A percentile compares a stretch with the other conserved stretches of the same genome.
phyloP scores from a whole-genome alignment of 177 flowering plant genomes.

The Vitis hybrid region DNA sequence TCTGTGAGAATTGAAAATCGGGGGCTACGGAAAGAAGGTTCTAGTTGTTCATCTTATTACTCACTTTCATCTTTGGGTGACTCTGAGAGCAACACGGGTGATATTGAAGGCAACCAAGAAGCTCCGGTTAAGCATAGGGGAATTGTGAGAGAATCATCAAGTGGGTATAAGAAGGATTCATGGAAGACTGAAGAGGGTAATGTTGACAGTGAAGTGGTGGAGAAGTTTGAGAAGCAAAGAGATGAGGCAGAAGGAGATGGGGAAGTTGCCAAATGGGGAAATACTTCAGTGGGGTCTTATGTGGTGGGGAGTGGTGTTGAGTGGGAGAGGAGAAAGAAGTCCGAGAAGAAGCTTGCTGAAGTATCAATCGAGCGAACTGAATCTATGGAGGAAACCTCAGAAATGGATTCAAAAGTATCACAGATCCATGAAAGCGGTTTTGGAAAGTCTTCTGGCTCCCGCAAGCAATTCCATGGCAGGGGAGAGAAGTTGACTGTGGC shows the following conservation, averaged over 20 bases:
- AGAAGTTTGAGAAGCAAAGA: slow-evolving; percentile 23
- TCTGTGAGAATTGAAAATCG: slow-evolving; percentile 26
- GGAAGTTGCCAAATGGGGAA: slow-evolving; percentile 15
- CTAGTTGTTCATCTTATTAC: slow-evolving; percentile 67
- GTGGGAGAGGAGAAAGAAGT: slow-evolving; percentile 44
- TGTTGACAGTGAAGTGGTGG: slow-evolving; percentile 16
- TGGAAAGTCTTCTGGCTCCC: slow-evolving; percentile 28
- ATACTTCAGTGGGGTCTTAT: background rate
- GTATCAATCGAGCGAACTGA: slow-evolving; percentile 25
- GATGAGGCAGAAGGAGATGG: slow-evolving; percentile 14
- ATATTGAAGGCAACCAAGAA: slow-evolving; percentile 44
- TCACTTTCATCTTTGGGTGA: slow-evolving; percentile 49
- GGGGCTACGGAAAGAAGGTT: slow-evolving; percentile 41
- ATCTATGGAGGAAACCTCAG: slow-evolving; percentile 23
- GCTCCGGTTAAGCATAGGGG: slow-evolving; percentile 22
- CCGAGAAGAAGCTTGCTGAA: slow-evolving; percentile 49
- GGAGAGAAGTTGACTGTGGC: slow-evolving; percentile 21
- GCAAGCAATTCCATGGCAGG: slow-evolving; percentile 17
- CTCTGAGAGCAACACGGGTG: slow-evolving; percentile 41
- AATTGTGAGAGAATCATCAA: slow-evolving; percentile 31
- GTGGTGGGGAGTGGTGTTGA: slow-evolving; percentile 18
- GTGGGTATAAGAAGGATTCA: slow-evolving; percentile 16
- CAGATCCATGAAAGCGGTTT: slow-evolving; percentile 17
- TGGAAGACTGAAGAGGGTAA: slow-evolving; percentile 18
- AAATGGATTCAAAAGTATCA: slow-evolving; percentile 16